Conservation (phyloP, 1,284 basidiomycete genomes). For the Sporisorium graminicola region DNA sequence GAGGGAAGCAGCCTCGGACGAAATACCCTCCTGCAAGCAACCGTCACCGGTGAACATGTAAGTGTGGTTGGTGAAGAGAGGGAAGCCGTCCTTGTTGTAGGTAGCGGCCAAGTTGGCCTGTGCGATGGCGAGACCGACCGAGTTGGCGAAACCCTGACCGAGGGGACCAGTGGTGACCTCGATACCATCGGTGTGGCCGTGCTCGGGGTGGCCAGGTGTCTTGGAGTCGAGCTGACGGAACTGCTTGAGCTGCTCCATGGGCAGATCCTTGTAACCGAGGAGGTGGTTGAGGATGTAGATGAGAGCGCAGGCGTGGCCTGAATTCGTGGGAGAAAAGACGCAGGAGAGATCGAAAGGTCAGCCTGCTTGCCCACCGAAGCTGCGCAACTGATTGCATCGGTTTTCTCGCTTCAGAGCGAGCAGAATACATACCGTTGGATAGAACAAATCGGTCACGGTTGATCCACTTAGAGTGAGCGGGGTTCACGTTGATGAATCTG, state of each 20-base stretch:
- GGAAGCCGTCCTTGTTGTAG: slow-evolving; percentile 88
- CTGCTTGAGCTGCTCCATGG: slow-evolving; percentile 83
- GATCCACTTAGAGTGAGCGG: slow-evolving; percentile 85
- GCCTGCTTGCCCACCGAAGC: not conserved
- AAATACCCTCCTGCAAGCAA: slow-evolving; percentile 95
- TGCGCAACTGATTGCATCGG: no score
- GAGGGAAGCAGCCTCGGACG: slow-evolving; percentile 88
- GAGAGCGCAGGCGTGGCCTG: slow-evolving; percentile 71
- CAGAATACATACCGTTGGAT: slow-evolving; percentile 69
- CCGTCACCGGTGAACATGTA: slow-evolving; percentile 92
- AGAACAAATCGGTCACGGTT: slow-evolving; percentile 77
- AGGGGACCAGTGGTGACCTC: slow-evolving; percentile 97
- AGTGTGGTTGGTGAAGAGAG: slow-evolving; percentile 89
- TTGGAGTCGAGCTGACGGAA: slow-evolving; percentile 80
- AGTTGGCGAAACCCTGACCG: slow-evolving; percentile 88
- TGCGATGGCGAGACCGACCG: slow-evolving; percentile 91
- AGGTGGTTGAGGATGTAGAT: slow-evolving; percentile 87
- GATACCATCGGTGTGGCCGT: slow-evolving; percentile 83
- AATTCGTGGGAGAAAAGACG: slow-evolving; percentile 72
- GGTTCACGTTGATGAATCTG: slow-evolving; percentile 87
- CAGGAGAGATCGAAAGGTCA: not conserved
- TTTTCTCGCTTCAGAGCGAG: not conserved
- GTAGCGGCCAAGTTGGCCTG: slow-evolving; percentile 88
- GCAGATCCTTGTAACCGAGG: slow-evolving; percentile 80
- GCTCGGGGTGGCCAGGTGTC: slow-evolving; percentile 84